Conservation (phyloP, 2,329 filamentous ascomycete species). For the Diaporthe vaccinii region DNA sequence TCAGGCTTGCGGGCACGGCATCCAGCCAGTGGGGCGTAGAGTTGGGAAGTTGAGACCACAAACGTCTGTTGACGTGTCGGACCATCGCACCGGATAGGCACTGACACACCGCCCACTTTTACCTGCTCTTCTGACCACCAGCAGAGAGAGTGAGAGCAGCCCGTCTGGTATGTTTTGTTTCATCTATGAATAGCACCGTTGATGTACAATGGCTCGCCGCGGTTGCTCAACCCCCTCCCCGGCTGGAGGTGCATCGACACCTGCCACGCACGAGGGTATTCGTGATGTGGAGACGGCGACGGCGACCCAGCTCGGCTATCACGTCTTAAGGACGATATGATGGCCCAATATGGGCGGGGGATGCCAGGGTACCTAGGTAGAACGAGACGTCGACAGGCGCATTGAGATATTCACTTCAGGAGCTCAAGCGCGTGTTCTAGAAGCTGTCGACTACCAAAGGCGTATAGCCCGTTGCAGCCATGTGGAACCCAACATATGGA, state of each 20-base stretch:
- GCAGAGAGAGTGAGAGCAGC: neutral
- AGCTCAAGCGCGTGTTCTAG: neutral
- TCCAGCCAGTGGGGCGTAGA: constrained; percentile 10
- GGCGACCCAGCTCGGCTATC: neutral
- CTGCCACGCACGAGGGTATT: neutral
- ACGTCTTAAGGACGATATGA: neutral
- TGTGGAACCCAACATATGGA: neutral
- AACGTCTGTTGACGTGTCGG: constrained; percentile 25
- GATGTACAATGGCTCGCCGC: neutral
- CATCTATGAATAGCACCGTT: constrained; percentile 18
- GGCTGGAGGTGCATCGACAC: neutral
- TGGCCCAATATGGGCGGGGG: neutral
- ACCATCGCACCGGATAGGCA: constrained; percentile 16
- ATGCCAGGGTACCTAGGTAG: neutral
- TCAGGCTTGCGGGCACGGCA: neutral
- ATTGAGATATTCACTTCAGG: neutral
- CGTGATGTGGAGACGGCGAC: neutral
- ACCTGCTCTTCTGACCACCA: neutral
- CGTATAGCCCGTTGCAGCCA: neutral
- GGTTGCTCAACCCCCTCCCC: neutral
- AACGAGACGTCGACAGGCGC: neutral
- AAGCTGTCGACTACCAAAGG: neutral
- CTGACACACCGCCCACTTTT: constrained; percentile 22
- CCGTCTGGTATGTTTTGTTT: constrained; percentile 8
- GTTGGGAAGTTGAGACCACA: constrained; percentile 16